Base-by-base conservation (phyloP, 2,329 filamentous ascomycete species). In the Phyllosticta citrichinensis region DNA sequence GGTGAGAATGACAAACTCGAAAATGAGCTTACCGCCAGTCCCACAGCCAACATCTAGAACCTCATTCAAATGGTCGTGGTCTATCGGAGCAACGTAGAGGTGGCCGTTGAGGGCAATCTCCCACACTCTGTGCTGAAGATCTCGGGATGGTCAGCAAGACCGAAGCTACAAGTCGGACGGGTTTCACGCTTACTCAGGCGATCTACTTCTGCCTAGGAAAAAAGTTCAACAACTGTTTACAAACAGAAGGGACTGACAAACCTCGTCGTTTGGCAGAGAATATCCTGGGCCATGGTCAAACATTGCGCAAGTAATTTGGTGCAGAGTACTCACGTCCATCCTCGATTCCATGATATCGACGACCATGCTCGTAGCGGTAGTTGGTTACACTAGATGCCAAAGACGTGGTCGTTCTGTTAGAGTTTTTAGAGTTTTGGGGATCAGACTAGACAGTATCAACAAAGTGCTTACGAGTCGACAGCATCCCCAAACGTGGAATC, bases 81-180 rank as follows among this genome's bases (percentile, higher is more conserved):
- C 56, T 51, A 68, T 40, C 22, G 69, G 56, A 2, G 68, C 64
- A 14, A 67, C 57, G 33, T 65, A 62, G 9, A 67, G 65, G 1
- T 53, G 62, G 27, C 64, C 58, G 19, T 66, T 65, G 27, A 70
- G 66, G 17, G 67, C 65, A 6, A 66, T 63, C 17, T 62, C 57
- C 62, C 63, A 69, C n/a, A 69, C 64, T 54, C 58, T 57, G 61
- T 69, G 67, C 59, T 68, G 66, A 5, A 69, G 63, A 51, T 68
- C 66, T 63, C 5, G 3, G 40, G 47, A 33, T 52, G 52, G n/a
- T 62, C 30, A 62, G 14, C 19, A 11, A 35, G 24, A 19, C 24
- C n/a, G 55, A 51, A 12, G 35, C 10, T 9, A 12, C 35, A n/a
- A n/a, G n/a, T 30, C 52, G 52, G 40, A 25, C 25, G 12, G 20